Base-by-base conservation (phyloP, 441 rosid species). In the Pelargonium myrrhifolium region DNA sequence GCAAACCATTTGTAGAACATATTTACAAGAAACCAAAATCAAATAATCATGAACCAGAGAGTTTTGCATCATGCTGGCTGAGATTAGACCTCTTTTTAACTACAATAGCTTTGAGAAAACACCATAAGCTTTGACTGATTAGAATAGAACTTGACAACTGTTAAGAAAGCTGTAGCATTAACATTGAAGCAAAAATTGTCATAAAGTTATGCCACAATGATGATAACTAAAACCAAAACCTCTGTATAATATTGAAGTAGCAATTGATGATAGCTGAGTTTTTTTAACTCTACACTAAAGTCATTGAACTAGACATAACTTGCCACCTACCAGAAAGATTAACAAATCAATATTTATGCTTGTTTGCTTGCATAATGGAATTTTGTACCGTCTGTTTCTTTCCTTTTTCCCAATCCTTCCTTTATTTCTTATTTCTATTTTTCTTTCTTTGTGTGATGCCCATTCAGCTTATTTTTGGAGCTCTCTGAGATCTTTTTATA, bases 331-430 rank as follows among this genome's bases (percentile, higher is more conserved):
- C 62, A 56, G 22, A 56, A 21, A 20, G 62, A 56, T 56, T 21
- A 56, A 56, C 62, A 7, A 26, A 12, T 9, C 10, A 18, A 20
- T 20, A 21, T 20, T 20, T 56, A 56, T 56, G 40, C 14, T 18
- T 62, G 64, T 47, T 43, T 37, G 56, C 73, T 28, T 28, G 11
- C 49, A 56, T 0, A 45, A 47, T 12, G 65, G 74, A 70, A 81
- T 70, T 75, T 68, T 65, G 53, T 65, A 71, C 21, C 55, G 28
- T 18, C 9, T 55, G 26, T 28, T 1, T 42, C 4, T 5, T 14
- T 22, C 17, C 58, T 56, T 58, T 73, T 53, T n/a, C 43, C 22
- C 39, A 55, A 10, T 22, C n/a, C 60, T 47, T 45, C 37, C 9
- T 6, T 11, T 15, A 8, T 9, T 40, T 53, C 58, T 6, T 31